Evolutionary conservation across 2,329 filamentous ascomycete species (phyloP).

Genomic region (Biscogniauxia mediterranea): DNA sequence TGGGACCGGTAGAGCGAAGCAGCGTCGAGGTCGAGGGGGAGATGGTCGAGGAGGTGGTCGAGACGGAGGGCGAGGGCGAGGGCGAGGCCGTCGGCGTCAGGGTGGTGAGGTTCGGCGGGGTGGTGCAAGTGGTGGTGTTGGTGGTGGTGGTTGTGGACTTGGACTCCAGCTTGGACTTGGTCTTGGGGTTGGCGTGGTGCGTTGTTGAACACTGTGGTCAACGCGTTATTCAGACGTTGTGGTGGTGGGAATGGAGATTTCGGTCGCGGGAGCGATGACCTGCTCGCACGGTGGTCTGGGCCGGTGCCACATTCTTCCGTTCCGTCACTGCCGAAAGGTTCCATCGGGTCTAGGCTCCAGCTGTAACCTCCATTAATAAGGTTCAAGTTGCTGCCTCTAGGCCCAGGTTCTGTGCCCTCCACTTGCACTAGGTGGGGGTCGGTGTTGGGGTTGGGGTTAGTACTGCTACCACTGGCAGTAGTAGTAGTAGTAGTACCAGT

Average conservation of each 20-base stretch:
- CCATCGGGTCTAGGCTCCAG: no score
- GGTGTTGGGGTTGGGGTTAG: no score
- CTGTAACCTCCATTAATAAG: no score
- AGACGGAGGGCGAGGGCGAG: no score
- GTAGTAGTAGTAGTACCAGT: no score
- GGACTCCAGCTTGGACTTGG: constrained; percentile 8
- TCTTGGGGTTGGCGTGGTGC: constrained; percentile 4
- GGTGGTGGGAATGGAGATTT: constrained; percentile 13
- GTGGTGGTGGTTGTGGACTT: constrained; percentile 4
- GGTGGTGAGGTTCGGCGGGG: constrained; percentile 18
- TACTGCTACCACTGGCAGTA: no score
- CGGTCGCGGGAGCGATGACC: constrained; percentile 12
- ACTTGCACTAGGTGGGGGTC: no score
- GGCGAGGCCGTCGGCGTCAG: neutral
- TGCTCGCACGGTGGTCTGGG: neutral
- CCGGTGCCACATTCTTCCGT: neutral
- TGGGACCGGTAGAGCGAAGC: constrained; percentile 15
- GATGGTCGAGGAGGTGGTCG: constrained; percentile 4
- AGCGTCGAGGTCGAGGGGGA: constrained; percentile 4
- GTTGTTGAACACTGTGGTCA: constrained; percentile 19
- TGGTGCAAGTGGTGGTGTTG: constrained; percentile 1
- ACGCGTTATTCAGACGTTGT: constrained; percentile 24
- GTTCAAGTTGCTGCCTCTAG: no score
- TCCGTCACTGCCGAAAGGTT: neutral
- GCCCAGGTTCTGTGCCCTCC: no score